These are phyloP conservation scores for Chytridium lagenaria DNA, from an alignment of 371 early-diverging fungal genomes.

Conservation along the genomic window DNA sequence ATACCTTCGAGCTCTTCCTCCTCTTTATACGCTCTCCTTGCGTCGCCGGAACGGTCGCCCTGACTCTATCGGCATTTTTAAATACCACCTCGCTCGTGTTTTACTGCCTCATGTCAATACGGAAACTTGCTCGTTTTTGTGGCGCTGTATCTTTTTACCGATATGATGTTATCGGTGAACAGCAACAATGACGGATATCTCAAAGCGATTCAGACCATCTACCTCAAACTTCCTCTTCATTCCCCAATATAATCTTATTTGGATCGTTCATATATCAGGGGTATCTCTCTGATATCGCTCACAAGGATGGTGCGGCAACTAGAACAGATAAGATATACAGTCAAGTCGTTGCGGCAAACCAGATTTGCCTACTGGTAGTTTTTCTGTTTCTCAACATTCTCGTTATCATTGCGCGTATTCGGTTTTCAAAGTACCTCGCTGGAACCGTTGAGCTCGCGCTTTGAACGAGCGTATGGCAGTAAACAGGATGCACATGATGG, in stretches of 20 bases:
- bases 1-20: conserved; percentile 8
- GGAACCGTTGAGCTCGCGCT: neutral
- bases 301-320: neutral
- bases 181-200: neutral
- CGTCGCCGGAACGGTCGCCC: neutral
- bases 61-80: neutral
- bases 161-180: neutral
- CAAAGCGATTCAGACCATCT: neutral
- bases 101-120: neutral
- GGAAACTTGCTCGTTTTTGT: neutral
- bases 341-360: neutral
- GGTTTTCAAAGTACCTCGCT: neutral
- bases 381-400: neutral
- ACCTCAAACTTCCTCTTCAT: neutral
- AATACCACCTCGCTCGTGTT: neutral
- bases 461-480: no score
- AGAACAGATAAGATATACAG: neutral
- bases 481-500: no score
- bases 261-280: conserved; percentile 3
- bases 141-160: neutral
- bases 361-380: neutral
- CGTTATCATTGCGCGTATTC: neutral
- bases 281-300: conserved; percentile 1
- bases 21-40: neutral
- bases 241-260: neutral